Evolutionary conservation across 768 basidiomycete species (phyloP), one percentile per base, ranked within the genome.

Genomic region (Lenzites betulinus): DNA sequence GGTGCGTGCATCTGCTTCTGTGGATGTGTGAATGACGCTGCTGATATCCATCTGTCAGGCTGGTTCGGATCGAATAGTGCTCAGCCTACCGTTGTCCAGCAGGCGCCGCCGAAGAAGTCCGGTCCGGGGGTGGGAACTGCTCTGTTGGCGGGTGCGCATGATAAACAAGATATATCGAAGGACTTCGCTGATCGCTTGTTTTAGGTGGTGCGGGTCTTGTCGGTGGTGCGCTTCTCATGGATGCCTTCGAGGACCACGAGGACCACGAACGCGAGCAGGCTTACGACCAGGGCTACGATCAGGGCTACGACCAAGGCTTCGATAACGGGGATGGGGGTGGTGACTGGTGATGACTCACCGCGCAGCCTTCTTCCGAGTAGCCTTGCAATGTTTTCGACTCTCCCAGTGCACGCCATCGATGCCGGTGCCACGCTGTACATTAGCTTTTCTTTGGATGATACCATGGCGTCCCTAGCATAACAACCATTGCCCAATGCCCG

Each of bases 161-260:
- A 23, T 4, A 56, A 16, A 22, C 47, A 28, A 47, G 49, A 35
- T n/a, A 30, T 18, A 13, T 18, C 3, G 20, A 20, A 20, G 3
- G 11, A 1, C 6, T 20, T 16, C 25, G 8, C 54, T 55, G 18
- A 61, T 28, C 39, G 41, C 18, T 50, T 50, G 55, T 15, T 20
- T 49, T 60, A 81, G 87, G 79, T 64, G 88, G 82, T 66, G 88
- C 77, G 16, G 89, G 86, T 59, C 69, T 89, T n/a, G 68, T 87
- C n/a, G 88, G 83, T 39, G 89, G 89, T 59, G 74, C 75, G 2
- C 70, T 90, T 44, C 66, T 89, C 39, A 80, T 67, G 36, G 77
- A 84, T 46, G 83, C 80, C 0, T 60, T 84, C 30, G 85, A 85
- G 46, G 70, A 73, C 59, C 74, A 79, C 48, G 50, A 79, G 33